Conservation (phyloP, 2,329 filamentous ascomycete species). For the Beauveria rudraprayagi region DNA sequence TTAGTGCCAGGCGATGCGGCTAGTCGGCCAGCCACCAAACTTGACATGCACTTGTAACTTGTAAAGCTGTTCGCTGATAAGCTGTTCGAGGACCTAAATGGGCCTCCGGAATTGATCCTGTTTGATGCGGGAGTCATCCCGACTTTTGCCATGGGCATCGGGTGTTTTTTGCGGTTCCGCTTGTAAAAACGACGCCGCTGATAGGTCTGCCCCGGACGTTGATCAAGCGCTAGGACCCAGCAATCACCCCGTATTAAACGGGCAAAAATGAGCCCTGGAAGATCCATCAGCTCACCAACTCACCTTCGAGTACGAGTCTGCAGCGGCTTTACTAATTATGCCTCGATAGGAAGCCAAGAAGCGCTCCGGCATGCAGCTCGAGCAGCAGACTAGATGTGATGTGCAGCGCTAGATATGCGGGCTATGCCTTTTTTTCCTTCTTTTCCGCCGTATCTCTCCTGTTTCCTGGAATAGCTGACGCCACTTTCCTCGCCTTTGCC, state of each 20-base stretch:
- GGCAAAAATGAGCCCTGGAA: neutral
- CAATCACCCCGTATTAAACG: neutral
- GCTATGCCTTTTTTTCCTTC: neutral
- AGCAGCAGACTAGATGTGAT: neutral
- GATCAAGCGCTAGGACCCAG: neutral
- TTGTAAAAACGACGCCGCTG: neutral
- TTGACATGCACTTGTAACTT: neutral
- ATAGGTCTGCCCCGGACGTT: neutral
- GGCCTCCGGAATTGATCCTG: neutral
- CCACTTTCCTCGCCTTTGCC: neutral
- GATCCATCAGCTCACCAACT: neutral
- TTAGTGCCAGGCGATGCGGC: neutral
- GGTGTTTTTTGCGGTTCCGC: neutral
- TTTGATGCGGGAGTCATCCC: neutral
- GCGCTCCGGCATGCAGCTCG: neutral
- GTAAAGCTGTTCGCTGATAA: neutral
- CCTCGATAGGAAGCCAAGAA: neutral
- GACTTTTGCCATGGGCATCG: conserved; percentile 4
- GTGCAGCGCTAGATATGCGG: conserved; percentile 1
- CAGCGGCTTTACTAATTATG: neutral
- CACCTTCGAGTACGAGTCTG: too few species aligned
- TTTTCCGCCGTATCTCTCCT: neutral
- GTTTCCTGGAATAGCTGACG: conserved; percentile 1
- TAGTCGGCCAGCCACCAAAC: neutral
- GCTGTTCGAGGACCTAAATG: neutral